Percentiles rank a stretch among this genome's conserved stretches.
These are phyloP conservation scores for Gossypium arboreum DNA, from an alignment of 345 rosid species.

Conservation along the genomic window DNA sequence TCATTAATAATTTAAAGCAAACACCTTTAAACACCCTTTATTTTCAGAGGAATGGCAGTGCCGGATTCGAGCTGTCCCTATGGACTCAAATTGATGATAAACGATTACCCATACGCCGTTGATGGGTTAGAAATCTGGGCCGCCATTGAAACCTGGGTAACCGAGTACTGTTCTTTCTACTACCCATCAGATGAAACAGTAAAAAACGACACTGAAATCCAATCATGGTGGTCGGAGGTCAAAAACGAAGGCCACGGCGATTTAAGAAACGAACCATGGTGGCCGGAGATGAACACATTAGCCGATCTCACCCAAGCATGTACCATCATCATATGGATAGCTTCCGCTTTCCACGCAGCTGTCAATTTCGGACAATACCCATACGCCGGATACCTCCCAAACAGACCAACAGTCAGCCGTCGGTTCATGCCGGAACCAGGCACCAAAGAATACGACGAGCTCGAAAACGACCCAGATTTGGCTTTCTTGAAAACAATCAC, in stretches of 20 bases:
- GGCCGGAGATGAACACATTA: conserved; percentile 61
- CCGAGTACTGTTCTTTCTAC: conserved; percentile 68
- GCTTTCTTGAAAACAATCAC: conserved; percentile 85
- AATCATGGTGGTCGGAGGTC: conserved; percentile 86
- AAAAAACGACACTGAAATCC: conserved; percentile 64
- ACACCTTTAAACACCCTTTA: not conserved
- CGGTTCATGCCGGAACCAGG: conserved; percentile 92
- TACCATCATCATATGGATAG: conserved; percentile 81
- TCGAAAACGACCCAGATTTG: conserved; percentile 43
- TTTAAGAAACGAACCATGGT: conserved; percentile 62
- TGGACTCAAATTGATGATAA: conserved; percentile 65
- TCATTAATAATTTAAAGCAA: not conserved
- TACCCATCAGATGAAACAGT: conserved; percentile 55
- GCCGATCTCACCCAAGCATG: conserved; percentile 60
- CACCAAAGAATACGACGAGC: conserved; percentile 58
- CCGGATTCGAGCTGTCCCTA: conserved; percentile 40
- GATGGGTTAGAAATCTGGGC: conserved; percentile 94
- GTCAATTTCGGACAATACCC: conserved; percentile 95
- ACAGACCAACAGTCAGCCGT: conserved; percentile 84
- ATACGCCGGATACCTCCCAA: conserved; percentile 89
- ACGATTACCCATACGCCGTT: conserved; percentile 84
- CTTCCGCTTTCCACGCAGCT: conserved; percentile 96
- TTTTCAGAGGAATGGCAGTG: conserved; percentile 70
- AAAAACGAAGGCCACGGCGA: conserved; percentile 76
- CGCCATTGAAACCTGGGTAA: conserved; percentile 79